Evolutionary conservation across 441 rosid species (phyloP).

Genomic region (Daphne laureola): DNA sequence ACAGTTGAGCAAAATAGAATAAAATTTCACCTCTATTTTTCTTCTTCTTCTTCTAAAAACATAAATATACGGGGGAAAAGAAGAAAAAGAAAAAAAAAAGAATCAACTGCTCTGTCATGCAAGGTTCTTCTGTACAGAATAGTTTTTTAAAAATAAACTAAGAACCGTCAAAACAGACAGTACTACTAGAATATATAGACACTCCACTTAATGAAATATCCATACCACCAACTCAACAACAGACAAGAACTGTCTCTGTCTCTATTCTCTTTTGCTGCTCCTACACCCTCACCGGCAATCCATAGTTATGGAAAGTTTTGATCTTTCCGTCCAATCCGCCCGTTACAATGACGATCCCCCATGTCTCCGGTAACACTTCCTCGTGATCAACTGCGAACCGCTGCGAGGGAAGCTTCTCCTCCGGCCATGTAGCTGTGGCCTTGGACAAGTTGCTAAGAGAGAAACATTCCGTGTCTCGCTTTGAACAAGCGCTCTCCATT

Average conservation of each 20-base stretch:
- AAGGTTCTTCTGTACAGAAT: no score
- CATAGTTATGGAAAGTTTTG: constrained; percentile 67
- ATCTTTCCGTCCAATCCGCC: constrained; percentile 68
- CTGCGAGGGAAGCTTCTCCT: constrained; percentile 53
- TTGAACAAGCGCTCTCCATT: constrained; percentile 15
- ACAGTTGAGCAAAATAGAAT: no score
- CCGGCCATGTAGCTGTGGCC: constrained; percentile 83
- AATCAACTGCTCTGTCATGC: no score
- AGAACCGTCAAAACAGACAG: no score
- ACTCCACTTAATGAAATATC: no score
- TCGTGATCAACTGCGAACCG: not conserved
- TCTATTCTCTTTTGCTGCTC: not conserved
- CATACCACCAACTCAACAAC: no score
- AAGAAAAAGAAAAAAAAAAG: no score
- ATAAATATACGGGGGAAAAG: no score
- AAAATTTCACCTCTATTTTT: not conserved
- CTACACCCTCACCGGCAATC: constrained; percentile 44
- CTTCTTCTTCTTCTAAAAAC: not conserved
- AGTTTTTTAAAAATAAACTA: no score
- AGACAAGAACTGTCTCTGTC: no score
- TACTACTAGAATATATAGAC: no score
- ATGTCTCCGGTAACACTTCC: constrained; percentile 29
- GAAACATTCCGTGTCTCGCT: constrained; percentile 35
- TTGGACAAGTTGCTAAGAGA: constrained; percentile 47
- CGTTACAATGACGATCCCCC: constrained; percentile 74